Evolutionary conservation across 2,329 filamentous ascomycete species (phyloP).

Genomic region (Exophiala oligosperma): DNA sequence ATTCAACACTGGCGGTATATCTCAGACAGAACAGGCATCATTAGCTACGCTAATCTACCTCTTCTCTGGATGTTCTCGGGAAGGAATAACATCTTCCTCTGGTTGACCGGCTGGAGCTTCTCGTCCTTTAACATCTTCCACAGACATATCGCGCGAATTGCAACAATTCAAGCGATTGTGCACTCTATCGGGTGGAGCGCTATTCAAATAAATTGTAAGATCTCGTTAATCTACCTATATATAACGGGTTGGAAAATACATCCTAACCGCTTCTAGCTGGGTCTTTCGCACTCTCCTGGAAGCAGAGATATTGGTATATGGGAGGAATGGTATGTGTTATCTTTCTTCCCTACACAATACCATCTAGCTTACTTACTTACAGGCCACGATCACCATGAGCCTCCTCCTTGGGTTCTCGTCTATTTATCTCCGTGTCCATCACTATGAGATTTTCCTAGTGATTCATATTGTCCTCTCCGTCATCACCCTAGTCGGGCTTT

Average conservation of each 20-base stretch:
- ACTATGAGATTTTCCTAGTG: no score
- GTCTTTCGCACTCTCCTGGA: slow-evolving; percentile 23
- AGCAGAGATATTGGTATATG: slow-evolving; percentile 42
- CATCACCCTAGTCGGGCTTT: no score
- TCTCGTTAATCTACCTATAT: background rate
- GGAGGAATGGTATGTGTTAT: slow-evolving; percentile 35
- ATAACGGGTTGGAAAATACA: no score
- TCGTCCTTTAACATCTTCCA: slow-evolving; percentile 67
- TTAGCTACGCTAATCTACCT: slow-evolving; percentile 64
- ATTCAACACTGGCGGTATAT: slow-evolving; percentile 55
- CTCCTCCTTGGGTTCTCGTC: slow-evolving; percentile 46
- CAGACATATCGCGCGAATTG: slow-evolving; percentile 63
- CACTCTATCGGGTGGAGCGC: slow-evolving; percentile 63
- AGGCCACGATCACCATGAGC: slow-evolving; percentile 37
- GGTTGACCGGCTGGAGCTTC: slow-evolving; percentile 69
- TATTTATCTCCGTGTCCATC: slow-evolving; percentile 42
- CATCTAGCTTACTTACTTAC: background rate
- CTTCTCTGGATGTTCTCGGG: slow-evolving; percentile 67
- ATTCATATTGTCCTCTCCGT: no score
- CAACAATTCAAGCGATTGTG: slow-evolving; percentile 61
- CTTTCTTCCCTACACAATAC: background rate
- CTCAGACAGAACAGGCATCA: slow-evolving; percentile 63
- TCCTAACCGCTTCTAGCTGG: slow-evolving; percentile 9
- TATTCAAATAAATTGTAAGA: slow-evolving; percentile 10
- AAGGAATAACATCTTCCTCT: slow-evolving; percentile 66